Evolutionary conservation across 2,329 filamentous ascomycete genomes (phyloP), one percentile per base, ranked within the genome.

Genomic region (Neurospora crassa): DNA sequence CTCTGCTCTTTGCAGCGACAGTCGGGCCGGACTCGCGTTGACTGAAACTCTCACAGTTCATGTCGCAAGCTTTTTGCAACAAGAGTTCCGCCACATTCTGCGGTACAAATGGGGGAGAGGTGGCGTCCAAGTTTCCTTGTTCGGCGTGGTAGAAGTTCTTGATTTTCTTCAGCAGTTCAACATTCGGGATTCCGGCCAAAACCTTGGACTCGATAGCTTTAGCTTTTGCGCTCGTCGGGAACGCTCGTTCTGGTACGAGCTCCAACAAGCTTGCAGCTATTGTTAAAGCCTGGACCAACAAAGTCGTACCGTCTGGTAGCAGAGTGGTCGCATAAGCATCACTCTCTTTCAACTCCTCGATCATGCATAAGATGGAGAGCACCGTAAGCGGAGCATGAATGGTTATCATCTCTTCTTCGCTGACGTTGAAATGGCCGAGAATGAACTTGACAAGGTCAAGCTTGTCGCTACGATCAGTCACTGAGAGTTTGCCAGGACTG

Each of bases 391-490:
- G 95, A 40, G 94, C 91, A 81, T 98, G 95, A 29, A 92, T 83
- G 1, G 92, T 88, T 18, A 97, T 81, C 95, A 99, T 98, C 78
- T 99, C 96, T 79, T 98, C 96, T 81, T 99, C 96, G 70, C 91
- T 89, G 68, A 98, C 88, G 79, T 97, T 98, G 84, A 99, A 99
- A 75, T 95, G 91, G 5, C 87, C 82, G 74, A 97, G 82, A 70
- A 97, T 90, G 80, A 98, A 99, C 73, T 87, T 88, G 70, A 94
- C 89, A 59, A 97, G 84, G 24, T 88, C 86, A 70, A 97, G 83
- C 73, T 91, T 90, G 70, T 88, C 87, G 73, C 87, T 81, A 69
- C 86, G 86, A 71, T 88, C 84, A 5, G 82, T 81, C 4, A 79
- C 76, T 42, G 78, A 77, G n/a, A 82, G 70, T 43, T 78, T 81